Evolutionary conservation across 306 rosid genomes (phyloP), one percentile per base, ranked within the genome.

Genomic region (Ormosia emarginata): DNA sequence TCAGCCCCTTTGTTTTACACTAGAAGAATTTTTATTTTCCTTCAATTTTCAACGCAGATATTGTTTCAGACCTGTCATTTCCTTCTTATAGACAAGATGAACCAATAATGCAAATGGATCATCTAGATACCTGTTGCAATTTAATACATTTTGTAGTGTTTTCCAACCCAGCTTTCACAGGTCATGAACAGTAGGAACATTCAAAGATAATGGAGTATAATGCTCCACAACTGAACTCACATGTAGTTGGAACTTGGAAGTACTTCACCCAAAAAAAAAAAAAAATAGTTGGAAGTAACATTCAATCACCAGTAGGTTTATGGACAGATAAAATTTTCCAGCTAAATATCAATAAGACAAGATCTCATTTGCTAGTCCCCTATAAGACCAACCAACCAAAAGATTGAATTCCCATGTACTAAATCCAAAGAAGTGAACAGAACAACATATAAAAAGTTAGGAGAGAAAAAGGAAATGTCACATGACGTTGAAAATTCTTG

Each of bases 401-500:
- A 69, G 88, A 81, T 81, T 74, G 58, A 81, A 74, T 79, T 74
- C 59, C 77, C 81, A 87, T 18, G 15, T 4, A 70, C 79, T 79
- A 56, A 67, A 85, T 79, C 64, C 85, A 63, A 81, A 40, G 74
- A 50, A 72, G 73, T 9, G 29, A 86, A 74, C 49, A 11, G 46
- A 83, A 80, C 67, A 82, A 69, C 85, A 82, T 44, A 64, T 15
- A 57, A 58, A 71, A 63, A 37, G 81, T 37, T 81, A 46, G 74
- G 76, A 71, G 18, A 61, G 70, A 69, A 71, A 71, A 83, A 76
- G 15, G 33, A 81, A 86, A 88, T 64, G 91, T 88, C 83, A 70
- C 83, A 65, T 52, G 87, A 78, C 78, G 15, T 53, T n/a, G 80
- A 84, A 86, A 83, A 78, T 77, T 84, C 83, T 84, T 72, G 61